Base-by-base conservation (phyloP, 2,329 filamentous ascomycete species). In the Arthrobotrys megalospora region DNA sequence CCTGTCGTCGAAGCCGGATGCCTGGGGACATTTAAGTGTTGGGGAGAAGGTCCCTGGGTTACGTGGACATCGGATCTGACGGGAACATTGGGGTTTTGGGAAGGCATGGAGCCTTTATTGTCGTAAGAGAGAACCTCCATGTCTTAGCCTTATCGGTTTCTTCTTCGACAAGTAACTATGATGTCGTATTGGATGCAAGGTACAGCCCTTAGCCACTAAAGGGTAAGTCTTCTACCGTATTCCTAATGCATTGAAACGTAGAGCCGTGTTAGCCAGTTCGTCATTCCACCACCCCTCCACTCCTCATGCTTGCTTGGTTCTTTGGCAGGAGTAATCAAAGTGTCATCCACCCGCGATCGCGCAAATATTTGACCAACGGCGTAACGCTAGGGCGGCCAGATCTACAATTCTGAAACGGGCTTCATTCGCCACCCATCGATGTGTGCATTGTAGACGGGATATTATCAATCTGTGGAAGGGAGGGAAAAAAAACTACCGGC, bases 101-200 rank as follows among this genome's bases (percentile, higher is more conserved):
- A 38, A 48, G 67, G 62, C 75, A 78, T 67, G 45, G 62, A 32
- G 75, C 75, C 41, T 78, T 78, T 78, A 71, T 78, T 78, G 60
- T 78, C 67, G 16, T 67, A 71, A 34, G 66, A 41, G 34, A 67
- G 50, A 24, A 47, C 72, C 19, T 77, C 72, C 66, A 77, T 77
- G 55, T 70, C 60, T 68, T 45, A 65, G 41, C 19, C 45, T 47
- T 47, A 50, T 38, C 36, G 32, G 65, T 60, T 66, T 62, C 53
- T 55, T 68, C 38, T 64, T 76, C 55, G 24, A 45, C n/a, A 21
- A 41, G 36, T 24, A 41, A 52, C 66, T 58, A 78, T 78, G 75
- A 78, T 78, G 75, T 72, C 62, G 70, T 78, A 21, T 34, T 43
- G 34, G 53, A 60, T 71, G 73, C 73, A 77, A 72, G 75, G 75